Evolutionary conservation across 768 basidiomycete genomes (phyloP).

Genomic region (Leccinum imitatum): DNA sequence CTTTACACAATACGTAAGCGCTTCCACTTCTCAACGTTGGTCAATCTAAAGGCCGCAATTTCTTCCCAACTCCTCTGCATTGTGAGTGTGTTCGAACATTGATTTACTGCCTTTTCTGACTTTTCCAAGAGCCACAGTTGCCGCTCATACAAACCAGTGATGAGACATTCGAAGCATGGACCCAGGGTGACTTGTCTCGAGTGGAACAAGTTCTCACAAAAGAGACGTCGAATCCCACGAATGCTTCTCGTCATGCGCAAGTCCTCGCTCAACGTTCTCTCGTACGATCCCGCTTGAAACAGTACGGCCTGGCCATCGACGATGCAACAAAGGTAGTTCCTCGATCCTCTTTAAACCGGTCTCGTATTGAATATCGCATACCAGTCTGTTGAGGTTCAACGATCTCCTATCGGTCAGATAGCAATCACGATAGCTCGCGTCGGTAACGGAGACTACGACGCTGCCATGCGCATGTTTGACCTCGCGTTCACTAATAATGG

Average conservation of each 20-base stretch:
- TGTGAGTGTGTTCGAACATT: neutral
- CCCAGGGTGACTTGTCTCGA: neutral
- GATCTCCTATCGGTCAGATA: conserved; percentile 11
- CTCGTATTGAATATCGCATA: neutral
- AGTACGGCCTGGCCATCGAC: neutral
- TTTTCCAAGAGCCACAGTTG: neutral
- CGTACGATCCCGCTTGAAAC: neutral
- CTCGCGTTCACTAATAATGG: conserved; percentile 3
- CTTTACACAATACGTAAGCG: neutral
- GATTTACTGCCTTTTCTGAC: neutral
- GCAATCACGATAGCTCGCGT: conserved; percentile 1
- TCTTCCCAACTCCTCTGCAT: too few species aligned
- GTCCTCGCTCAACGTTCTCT: conserved; percentile 3
- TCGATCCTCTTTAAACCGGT: neutral
- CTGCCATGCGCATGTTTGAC: conserved; percentile 6
- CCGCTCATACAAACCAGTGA: neutral
- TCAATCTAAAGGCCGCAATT: neutral
- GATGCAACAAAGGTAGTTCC: conserved; percentile 5
- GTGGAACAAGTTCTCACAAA: conserved; percentile 1
- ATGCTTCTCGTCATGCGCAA: neutral
- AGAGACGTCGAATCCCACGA: neutral
- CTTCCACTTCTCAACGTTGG: neutral
- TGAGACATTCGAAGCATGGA: conserved; percentile 1
- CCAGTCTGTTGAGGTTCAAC: conserved; percentile 7
- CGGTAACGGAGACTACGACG: conserved; percentile 3